These are phyloP conservation scores for Claviceps monticola DNA, from an alignment of 2,329 filamentous ascomycete species.

Conservation along the genomic window DNA sequence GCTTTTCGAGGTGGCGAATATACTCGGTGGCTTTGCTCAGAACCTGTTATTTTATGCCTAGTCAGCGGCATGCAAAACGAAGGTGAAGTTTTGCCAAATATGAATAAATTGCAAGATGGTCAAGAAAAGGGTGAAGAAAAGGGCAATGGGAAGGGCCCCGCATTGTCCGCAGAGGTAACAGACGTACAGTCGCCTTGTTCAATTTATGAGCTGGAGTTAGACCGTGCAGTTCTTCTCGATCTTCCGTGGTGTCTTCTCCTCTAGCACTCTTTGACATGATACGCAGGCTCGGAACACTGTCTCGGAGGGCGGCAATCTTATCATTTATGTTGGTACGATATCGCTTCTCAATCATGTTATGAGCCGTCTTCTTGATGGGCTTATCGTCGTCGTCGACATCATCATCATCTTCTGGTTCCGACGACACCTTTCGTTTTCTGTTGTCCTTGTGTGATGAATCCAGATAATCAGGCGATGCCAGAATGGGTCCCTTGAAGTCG, in stretches of 20 bases:
- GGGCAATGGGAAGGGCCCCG: background rate
- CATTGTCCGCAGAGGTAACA: background rate
- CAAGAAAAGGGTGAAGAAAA: background rate
- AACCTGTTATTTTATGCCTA: constrained; percentile 31
- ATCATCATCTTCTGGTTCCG: constrained; percentile 36
- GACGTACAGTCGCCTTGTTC: constrained; percentile 78
- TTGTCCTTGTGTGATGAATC: constrained; percentile 31
- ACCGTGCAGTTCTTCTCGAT: constrained; percentile 62
- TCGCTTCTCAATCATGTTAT: constrained; percentile 97
- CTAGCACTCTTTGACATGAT: constrained; percentile 63
- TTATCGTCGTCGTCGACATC: constrained; percentile 45
- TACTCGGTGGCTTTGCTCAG: constrained; percentile 94
- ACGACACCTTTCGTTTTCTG: constrained; percentile 58
- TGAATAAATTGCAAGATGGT: too few relatives aligned
- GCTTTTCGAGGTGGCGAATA: constrained; percentile 83
- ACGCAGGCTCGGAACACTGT: constrained; percentile 81
- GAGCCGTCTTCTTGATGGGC: constrained; percentile 72
- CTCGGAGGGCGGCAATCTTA: constrained; percentile 83
- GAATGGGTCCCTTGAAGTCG: constrained; percentile 29
- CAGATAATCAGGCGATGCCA: constrained; percentile 46
- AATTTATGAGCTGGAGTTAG: constrained; percentile 81
- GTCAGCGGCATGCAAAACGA: background rate
- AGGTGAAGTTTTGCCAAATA: background rate
- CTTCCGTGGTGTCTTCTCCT: constrained; percentile 56
- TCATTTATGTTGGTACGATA: constrained; percentile 95